Conservation (phyloP, 1,139 yeast genomes). For the Nakaseomyces kungkrabaensis region DNA sequence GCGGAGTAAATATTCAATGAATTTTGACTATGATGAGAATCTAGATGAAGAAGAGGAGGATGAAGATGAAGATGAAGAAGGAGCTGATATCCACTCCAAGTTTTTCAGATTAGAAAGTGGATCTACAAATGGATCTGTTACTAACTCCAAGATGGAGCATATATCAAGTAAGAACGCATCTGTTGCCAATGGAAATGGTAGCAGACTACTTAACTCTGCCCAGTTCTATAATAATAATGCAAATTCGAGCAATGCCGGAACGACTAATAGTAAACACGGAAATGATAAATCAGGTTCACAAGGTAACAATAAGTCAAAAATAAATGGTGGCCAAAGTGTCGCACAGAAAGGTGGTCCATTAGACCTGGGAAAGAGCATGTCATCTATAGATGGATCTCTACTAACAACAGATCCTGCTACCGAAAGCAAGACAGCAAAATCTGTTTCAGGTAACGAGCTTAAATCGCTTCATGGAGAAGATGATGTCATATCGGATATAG, state of each 20-base stretch:
- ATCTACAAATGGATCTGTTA: neutral
- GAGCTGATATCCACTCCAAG: slow-evolving; percentile 16
- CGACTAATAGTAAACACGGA: slow-evolving; percentile 1
- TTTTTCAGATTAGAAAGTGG: slow-evolving; percentile 17
- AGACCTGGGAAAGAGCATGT: neutral
- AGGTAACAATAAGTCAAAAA: neutral
- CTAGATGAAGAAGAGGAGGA: slow-evolving; percentile 27
- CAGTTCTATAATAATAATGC: slow-evolving; percentile 2
- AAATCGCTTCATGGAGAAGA: slow-evolving; percentile 7
- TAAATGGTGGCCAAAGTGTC: neutral
- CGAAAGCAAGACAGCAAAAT: neutral
- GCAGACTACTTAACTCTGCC: neutral
- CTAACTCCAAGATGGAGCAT: neutral
- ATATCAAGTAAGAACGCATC: neutral
- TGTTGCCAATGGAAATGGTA: slow-evolving; percentile 6
- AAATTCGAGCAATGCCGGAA: slow-evolving; percentile 3
- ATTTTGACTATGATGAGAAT: slow-evolving; percentile 25
- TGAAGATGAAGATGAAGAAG: slow-evolving; percentile 28
- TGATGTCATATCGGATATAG: slow-evolving; percentile 24
- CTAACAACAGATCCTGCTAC: neutral
- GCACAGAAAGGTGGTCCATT: neutral
- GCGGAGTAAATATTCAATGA: slow-evolving; percentile 18
- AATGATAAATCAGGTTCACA: neutral
- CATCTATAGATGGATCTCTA: neutral
- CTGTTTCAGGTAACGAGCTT: slow-evolving; percentile 4